A percentile compares a stretch with the other conserved stretches of the same genome.
phyloP scores from a whole-genome alignment of 2,329 filamentous ascomycete species.

The Ceratocystis lukuohia region DNA sequence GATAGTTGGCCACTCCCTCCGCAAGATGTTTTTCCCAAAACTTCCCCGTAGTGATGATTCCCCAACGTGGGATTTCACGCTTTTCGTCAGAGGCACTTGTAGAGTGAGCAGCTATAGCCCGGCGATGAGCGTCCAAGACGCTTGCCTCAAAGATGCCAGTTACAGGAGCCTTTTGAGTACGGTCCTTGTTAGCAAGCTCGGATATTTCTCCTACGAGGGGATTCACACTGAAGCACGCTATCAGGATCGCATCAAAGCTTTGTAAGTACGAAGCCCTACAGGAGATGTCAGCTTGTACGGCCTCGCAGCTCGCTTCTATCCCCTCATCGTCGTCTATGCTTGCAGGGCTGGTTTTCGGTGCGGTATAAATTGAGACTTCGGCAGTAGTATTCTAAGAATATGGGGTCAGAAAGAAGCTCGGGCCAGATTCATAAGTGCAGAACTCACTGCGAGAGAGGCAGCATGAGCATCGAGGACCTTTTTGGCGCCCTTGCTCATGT shows the following conservation, averaged over 20 bases:
- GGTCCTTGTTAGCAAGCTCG: slow-evolving; percentile 19
- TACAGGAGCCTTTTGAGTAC: slow-evolving; percentile 35
- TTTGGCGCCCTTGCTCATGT: slow-evolving; percentile 57
- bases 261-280: not conserved
- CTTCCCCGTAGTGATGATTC: slow-evolving; percentile 76
- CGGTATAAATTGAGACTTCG: slow-evolving; percentile 1
- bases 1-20: slow-evolving; percentile 48
- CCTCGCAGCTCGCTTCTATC: slow-evolving; percentile 47
- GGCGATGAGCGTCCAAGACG: slow-evolving; percentile 48
- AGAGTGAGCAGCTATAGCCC: slow-evolving; percentile 23
- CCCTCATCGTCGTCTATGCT: slow-evolving; percentile 70
- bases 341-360: slow-evolving; percentile 32
- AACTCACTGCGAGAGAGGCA: not conserved
- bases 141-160: slow-evolving; percentile 83
- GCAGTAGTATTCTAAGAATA: not conserved
- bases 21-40: slow-evolving; percentile 67
- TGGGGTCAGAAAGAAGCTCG: not conserved
- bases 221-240: slow-evolving; percentile 83
- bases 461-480: slow-evolving; percentile 22
- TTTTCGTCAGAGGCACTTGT: not conserved
- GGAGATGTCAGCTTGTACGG: slow-evolving; percentile 43
- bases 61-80: slow-evolving; percentile 43
- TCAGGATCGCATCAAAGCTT: slow-evolving; percentile 59
- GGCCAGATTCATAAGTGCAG: not conserved
- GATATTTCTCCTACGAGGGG: slow-evolving; percentile 53